These are phyloP conservation scores for Fomitopsis schrenkii DNA, from an alignment of 1,284 basidiomycete species.

Conservation along the genomic window DNA sequence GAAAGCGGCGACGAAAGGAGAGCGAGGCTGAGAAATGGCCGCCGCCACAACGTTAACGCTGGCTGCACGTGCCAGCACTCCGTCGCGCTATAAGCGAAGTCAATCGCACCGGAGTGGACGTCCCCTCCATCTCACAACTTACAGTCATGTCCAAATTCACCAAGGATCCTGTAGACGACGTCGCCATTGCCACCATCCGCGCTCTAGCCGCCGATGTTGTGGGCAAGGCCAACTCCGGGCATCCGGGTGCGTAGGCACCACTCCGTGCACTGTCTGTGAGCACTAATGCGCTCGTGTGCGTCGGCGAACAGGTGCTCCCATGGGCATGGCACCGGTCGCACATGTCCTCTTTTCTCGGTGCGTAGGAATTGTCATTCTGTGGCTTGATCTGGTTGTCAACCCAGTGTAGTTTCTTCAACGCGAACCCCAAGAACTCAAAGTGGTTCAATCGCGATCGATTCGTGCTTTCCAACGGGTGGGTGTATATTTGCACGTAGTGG, in stretches of 20 bases:
- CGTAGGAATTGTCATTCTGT: constrained; percentile 6
- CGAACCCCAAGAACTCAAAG: constrained; percentile 84
- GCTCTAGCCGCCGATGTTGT: constrained; percentile 72
- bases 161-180: constrained; percentile 45
- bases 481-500: background rate
- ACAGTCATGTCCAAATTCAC: constrained; percentile 43
- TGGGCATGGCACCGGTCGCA: constrained; percentile 89
- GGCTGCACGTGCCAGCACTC: constrained; percentile 9
- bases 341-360: constrained; percentile 85
- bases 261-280: background rate
- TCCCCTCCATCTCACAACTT: constrained; percentile 13
- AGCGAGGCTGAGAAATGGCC: constrained; percentile 3
- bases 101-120: constrained; percentile 11
- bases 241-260: constrained; percentile 63
- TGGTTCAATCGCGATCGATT: constrained; percentile 93
- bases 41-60: constrained; percentile 4
- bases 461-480: constrained; percentile 81
- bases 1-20: constrained; percentile 2
- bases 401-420: constrained; percentile 67
- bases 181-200: constrained; percentile 64
- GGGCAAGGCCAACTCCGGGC: constrained; percentile 86
- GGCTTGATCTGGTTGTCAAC: background rate
- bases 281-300: constrained; percentile 3
- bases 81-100: constrained; percentile 15
- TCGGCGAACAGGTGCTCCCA: constrained; percentile 62